Evolutionary conservation across 129 eudicot species (phyloP).

Genomic region (Ambrosia artemisiifolia): DNA sequence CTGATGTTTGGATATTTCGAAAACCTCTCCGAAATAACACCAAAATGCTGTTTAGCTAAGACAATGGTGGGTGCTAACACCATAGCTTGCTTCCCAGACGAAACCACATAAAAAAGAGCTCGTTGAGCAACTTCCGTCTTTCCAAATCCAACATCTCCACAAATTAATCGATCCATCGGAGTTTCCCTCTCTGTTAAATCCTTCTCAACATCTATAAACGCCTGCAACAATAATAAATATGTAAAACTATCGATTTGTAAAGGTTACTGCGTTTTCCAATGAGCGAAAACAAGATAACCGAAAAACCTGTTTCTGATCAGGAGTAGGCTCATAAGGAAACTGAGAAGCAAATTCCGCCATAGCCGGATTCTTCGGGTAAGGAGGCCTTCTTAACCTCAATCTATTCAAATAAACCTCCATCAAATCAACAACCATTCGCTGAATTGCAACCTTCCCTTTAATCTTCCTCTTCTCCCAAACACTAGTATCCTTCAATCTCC

Average conservation of each 20-base stretch:
- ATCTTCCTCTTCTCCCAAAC: conserved; percentile 90
- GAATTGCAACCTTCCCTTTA: conserved; percentile 96
- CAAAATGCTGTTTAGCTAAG: conserved; percentile 87
- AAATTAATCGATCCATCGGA: conserved; percentile 91
- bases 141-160: conserved; percentile 99
- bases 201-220: conserved; percentile 83
- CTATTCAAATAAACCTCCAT: conserved; percentile 94
- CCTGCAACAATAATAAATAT: conserved; percentile 36
- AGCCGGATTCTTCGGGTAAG: conserved; percentile 65
- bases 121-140: conserved; percentile 96
- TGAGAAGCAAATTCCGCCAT: conserved; percentile 72
- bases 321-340: conserved; percentile 81
- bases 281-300: neutral
- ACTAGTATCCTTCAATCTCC: conserved; percentile 83
- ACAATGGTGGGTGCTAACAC: conserved; percentile 95
- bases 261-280: neutral
- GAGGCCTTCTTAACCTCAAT: conserved; percentile 75
- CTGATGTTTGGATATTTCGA: conserved; percentile 62
- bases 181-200: conserved; percentile 91
- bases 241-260: neutral
- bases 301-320: conserved; percentile 74
- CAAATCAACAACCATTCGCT: conserved; percentile 93
- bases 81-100: conserved; percentile 95
- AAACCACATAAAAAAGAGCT: conserved; percentile 83
- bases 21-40: conserved; percentile 80